Percentiles rank a stretch among this genome's conserved stretches.
Conservation (phyloP, 1,139 yeast species). For the Yamadazyma atmosphaerica region DNA sequence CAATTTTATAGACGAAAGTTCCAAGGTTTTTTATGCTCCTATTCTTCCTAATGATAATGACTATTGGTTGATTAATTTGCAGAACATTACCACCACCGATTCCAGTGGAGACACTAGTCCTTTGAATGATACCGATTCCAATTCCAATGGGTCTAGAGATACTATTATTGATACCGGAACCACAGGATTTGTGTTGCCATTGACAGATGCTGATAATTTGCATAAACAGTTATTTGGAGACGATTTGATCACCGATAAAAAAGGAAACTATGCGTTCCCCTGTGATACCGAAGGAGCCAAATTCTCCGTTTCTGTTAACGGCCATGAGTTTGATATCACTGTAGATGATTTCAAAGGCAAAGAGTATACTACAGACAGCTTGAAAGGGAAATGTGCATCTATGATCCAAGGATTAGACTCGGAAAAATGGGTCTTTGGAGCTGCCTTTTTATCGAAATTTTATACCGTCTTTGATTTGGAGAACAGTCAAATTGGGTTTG, state of each 20-base stretch:
- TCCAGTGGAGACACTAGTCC: slow-evolving; percentile 19
- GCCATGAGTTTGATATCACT: slow-evolving; percentile 44
- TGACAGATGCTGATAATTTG: slow-evolving; percentile 52
- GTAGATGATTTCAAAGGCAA: slow-evolving; percentile 50
- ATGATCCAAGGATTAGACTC: slow-evolving; percentile 56
- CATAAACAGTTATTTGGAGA: slow-evolving; percentile 49
- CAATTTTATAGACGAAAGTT: slow-evolving; percentile 14
- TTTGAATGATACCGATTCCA: slow-evolving; percentile 11
- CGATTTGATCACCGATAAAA: slow-evolving; percentile 52
- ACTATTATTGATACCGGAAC: slow-evolving; percentile 70
- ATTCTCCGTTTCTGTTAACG: slow-evolving; percentile 42
- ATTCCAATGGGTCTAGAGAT: slow-evolving; percentile 25
- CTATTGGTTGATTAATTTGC: slow-evolving; percentile 56
- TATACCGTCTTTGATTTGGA: slow-evolving; percentile 63
- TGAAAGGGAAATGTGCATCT: slow-evolving; percentile 60
- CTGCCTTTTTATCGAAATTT: slow-evolving; percentile 55
- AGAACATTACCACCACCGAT: slow-evolving; percentile 28
- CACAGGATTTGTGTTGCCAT: slow-evolving; percentile 58
- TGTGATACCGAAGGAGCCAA: slow-evolving; percentile 45
- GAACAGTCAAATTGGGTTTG: slow-evolving; percentile 49
- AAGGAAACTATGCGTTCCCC: slow-evolving; percentile 57
- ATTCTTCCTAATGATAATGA: slow-evolving; percentile 36
- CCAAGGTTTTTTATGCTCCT: slow-evolving; percentile 35
- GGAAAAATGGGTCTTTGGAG: slow-evolving; percentile 55
- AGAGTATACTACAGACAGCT: slow-evolving; percentile 35